Evolutionary conservation across 139 green algal genomes (phyloP).

Genomic region (Tetraselmis chui): DNA sequence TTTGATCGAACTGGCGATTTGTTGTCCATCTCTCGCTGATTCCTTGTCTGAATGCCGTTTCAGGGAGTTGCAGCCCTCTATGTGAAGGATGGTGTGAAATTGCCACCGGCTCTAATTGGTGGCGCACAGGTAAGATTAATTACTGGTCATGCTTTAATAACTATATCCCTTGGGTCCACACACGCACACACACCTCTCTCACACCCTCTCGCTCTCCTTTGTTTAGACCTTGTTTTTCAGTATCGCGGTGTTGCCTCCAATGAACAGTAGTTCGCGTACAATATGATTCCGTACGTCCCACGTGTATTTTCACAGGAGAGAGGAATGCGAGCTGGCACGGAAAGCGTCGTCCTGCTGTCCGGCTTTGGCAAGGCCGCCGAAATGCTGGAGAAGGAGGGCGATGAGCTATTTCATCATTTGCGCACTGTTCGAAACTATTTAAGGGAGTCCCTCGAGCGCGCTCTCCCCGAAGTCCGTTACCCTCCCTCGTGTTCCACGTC

Average conservation of each 20-base stretch:
- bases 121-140: background rate
- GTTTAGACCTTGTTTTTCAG: too few relatives aligned
- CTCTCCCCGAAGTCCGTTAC: background rate
- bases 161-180: too few relatives aligned
- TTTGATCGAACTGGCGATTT: too few relatives aligned
- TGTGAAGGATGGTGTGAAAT: constrained; percentile 27
- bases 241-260: too few relatives aligned
- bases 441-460: background rate
- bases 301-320: background rate
- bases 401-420: background rate
- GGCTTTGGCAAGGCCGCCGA: constrained; percentile 64
- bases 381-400: constrained; percentile 36
- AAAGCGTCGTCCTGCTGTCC: constrained; percentile 60
- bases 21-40: too few relatives aligned
- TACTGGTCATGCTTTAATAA: too few relatives aligned
- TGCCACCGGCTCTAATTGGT: background rate
- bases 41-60: background rate
- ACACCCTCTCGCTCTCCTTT: too few relatives aligned
- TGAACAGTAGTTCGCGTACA: too few relatives aligned
- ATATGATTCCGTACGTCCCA: too few relatives aligned
- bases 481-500: too few relatives aligned
- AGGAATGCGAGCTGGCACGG: constrained; percentile 46
- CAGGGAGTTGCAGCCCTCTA: constrained; percentile 69
- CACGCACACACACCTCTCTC: too few relatives aligned
- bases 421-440: background rate